Base-by-base conservation (phyloP, 352 stramenopile genomes). In the Globisporangium spinosum region DNA sequence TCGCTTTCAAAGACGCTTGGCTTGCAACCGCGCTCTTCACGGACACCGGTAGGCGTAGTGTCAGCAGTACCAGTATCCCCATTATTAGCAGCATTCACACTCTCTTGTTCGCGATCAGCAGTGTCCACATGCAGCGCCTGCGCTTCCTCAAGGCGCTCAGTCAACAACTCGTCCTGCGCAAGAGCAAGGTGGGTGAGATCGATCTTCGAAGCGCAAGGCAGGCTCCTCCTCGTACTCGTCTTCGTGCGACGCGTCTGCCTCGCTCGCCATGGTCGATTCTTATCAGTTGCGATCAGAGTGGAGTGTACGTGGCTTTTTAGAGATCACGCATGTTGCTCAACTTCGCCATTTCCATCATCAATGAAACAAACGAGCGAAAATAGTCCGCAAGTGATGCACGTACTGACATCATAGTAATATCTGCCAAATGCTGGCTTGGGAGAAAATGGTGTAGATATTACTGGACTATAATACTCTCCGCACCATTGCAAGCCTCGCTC, bases 181-280 rank as follows among this genome's bases (percentile, higher is more conserved):
- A 64, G 27, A 6, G 32, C 6, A 34, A 63, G 17, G 38, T 45
- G 38, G 38, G 0, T 45, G 38, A 45, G 38, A 45, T 45, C 38
- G 38, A 45, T 45, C 38, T 15, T 3, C 38, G 20, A 45, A 45
- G 38, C 12, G 38, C 6, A 20, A 13, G 12, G 12, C 5, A 45
- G 38, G 4, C 2, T 71, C 54, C 7, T 71, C 54, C 2, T 82
- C 76, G 56, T 73, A 71, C 23, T 80, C 71, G 63, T 64, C 56
- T 65, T 69, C 38, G 38, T 45, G 2, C 13, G 3, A 20, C 72
- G 56, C 68, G 5, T 75, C 55, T 5, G 29, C 60, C 7, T 78
- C 70, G 68, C 69, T 77, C 29, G 57, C 63, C 60, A 70, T 70
- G 25, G 5, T 15, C 22, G 0, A 25, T 25, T 65, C 23, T 8